These are phyloP conservation scores for Solanum sejunctum DNA, from an alignment of 257 asterid species.

Conservation along the genomic window DNA sequence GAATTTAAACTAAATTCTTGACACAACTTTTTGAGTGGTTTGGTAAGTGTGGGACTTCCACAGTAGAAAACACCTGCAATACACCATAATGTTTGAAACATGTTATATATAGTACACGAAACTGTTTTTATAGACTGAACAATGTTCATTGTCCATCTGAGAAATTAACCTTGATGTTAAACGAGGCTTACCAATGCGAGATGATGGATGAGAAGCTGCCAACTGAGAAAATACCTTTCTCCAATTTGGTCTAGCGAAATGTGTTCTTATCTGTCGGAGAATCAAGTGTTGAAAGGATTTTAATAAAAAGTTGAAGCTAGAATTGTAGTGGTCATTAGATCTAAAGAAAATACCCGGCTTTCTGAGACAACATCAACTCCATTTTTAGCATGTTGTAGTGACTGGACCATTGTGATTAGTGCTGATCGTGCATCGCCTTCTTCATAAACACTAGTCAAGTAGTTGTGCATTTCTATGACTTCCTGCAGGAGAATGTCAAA, in stretches of 20 bases:
- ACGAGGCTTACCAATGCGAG: conserved; percentile 49
- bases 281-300: background rate
- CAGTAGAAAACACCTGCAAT: conserved; percentile 82
- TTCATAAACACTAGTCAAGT: conserved; percentile 79
- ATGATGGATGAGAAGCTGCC: conserved; percentile 37
- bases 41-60: conserved; percentile 60
- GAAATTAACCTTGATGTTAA: background rate
- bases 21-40: conserved; percentile 45
- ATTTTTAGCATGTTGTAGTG: conserved; percentile 77
- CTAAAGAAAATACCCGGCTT: conserved; percentile 36
- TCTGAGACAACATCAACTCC: conserved; percentile 88
- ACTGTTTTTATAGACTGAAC: background rate
- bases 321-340: background rate
- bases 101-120: background rate
- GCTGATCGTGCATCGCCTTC: conserved; percentile 98
- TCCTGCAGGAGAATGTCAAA: conserved; percentile 27
- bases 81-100: background rate
- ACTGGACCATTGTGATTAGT: conserved; percentile 82
- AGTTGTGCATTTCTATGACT: conserved; percentile 82
- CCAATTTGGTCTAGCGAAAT: conserved; percentile 94
- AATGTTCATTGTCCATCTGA: background rate
- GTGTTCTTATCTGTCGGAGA: conserved; percentile 59
- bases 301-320: background rate
- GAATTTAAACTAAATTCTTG: conserved; percentile 60
- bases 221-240: conserved; percentile 51